These are phyloP conservation scores for Avicennia marina DNA, from an alignment of 257 asterid genomes.

Conservation along the genomic window DNA sequence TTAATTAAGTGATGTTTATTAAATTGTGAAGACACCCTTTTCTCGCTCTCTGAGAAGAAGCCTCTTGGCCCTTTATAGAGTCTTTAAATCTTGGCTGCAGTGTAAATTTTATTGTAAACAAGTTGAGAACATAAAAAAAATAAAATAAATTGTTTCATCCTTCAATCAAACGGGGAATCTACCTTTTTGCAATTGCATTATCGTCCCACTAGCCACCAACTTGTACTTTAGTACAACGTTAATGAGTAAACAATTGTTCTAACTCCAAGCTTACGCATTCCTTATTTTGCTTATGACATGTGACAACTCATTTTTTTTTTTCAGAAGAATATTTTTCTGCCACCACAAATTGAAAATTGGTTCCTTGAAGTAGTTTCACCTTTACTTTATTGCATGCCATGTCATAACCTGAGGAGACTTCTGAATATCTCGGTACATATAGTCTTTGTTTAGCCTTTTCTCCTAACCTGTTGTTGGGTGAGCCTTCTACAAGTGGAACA, in stretches of 20 bases:
- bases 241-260: slow-evolving; percentile 7
- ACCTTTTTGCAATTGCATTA: slow-evolving; percentile 10
- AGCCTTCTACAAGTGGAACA: too few species aligned
- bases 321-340: background rate
- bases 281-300: slow-evolving; percentile 16
- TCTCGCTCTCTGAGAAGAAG: too few species aligned
- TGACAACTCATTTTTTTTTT: background rate
- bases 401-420: background rate
- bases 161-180: slow-evolving; percentile 15
- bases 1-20: background rate
- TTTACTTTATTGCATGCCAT: too few species aligned
- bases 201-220: slow-evolving; percentile 11
- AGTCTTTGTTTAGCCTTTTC: too few species aligned
- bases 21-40: slow-evolving; percentile 14
- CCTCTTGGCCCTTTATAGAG: too few species aligned
- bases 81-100: background rate
- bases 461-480: too few species aligned
- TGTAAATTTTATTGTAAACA: background rate
- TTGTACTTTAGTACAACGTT: slow-evolving; percentile 6
- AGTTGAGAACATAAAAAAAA: background rate
- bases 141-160: background rate
- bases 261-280: too few species aligned
- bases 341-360: background rate
- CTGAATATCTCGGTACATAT: too few species aligned
- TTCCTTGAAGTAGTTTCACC: background rate